phyloP scores from a whole-genome alignment of 2,329 filamentous ascomycete species.

The Phaeophleospora eucalypticola region DNA sequence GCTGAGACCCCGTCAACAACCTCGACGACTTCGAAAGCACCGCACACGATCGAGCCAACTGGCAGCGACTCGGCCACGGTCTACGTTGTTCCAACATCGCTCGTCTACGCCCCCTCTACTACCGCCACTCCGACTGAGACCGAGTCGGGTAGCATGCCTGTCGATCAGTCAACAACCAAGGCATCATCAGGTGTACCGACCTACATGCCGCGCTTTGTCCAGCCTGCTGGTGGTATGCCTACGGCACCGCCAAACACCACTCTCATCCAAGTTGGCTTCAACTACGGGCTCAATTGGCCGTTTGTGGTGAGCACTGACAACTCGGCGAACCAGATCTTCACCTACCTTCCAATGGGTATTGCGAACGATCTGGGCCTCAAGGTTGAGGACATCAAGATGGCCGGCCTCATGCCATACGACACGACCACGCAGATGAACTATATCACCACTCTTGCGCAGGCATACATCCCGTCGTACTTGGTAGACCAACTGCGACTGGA shows the following conservation, averaged over 20 bases:
- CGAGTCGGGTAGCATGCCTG: slow-evolving; percentile 28
- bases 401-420: slow-evolving; percentile 71
- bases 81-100: slow-evolving; percentile 56
- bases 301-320: slow-evolving; percentile 70
- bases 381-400: slow-evolving; percentile 57
- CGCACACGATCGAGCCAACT: slow-evolving; percentile 43
- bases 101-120: slow-evolving; percentile 54
- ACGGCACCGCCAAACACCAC: slow-evolving; percentile 59
- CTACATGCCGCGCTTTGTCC: slow-evolving; percentile 69
- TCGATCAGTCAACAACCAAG: slow-evolving; percentile 41
- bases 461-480: slow-evolving; percentile 44
- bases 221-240: slow-evolving; percentile 59
- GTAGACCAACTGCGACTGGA: slow-evolving; percentile 60
- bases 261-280: slow-evolving; percentile 80
- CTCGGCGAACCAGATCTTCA: slow-evolving; percentile 81
- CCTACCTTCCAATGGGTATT: slow-evolving; percentile 68
- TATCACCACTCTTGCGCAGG: slow-evolving; percentile 70
- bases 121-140: slow-evolving; percentile 12
- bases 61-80: slow-evolving; percentile 44
- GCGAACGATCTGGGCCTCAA: slow-evolving; percentile 56
- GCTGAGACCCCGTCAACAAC: slow-evolving; percentile 5
- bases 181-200: slow-evolving; percentile 56
- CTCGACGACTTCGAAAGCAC: slow-evolving; percentile 21
- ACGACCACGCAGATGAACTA: slow-evolving; percentile 66
- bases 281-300: slow-evolving; percentile 72